Evolutionary conservation across 441 rosid genomes (phyloP).

Genomic region (Francoa sonchifolia): DNA sequence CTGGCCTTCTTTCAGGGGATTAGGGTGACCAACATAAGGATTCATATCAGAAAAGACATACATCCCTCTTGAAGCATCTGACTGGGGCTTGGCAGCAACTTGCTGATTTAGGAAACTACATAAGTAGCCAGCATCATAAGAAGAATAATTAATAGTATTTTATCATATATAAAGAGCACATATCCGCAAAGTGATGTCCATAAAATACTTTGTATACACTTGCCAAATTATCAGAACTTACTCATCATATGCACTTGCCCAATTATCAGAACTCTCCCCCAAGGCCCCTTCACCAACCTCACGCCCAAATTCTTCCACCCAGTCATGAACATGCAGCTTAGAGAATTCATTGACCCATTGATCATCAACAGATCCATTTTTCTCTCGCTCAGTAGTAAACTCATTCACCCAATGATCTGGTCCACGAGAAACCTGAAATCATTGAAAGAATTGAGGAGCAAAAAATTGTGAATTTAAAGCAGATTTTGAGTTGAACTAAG

Average conservation of each 20-base stretch:
- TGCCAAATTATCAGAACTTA: too few species aligned
- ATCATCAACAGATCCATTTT: conserved; percentile 48
- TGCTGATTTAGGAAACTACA: conserved; percentile 65
- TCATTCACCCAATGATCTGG: conserved; percentile 81
- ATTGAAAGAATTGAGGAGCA: conserved; percentile 13
- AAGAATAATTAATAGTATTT: too few species aligned
- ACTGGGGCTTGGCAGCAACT: conserved; percentile 43
- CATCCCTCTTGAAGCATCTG: conserved; percentile 67
- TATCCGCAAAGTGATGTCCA: too few species aligned
- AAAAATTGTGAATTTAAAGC: conserved; percentile 7
- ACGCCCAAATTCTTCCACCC: conserved; percentile 83
- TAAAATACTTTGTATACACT: too few species aligned
- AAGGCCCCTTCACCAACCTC: conserved; percentile 56
- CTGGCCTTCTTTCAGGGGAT: conserved; percentile 91
- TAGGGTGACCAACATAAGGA: conserved; percentile 95
- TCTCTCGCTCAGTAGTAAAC: conserved; percentile 50
- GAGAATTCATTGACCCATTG: conserved; percentile 96
- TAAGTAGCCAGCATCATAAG: too few species aligned
- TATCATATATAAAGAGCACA: too few species aligned
- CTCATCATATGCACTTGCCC: conserved; percentile 96
- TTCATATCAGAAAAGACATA: conserved; percentile 98
- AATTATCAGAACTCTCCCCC: conserved; percentile 57
- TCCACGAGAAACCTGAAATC: conserved; percentile 43
- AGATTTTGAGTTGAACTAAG: too few species aligned
- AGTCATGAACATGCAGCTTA: conserved; percentile 75